Percentiles rank a stretch among this genome's conserved stretches.
Evolutionary conservation across 176 grass and related monocot genomes (phyloP).

Genomic region (Avena eriantha): DNA sequence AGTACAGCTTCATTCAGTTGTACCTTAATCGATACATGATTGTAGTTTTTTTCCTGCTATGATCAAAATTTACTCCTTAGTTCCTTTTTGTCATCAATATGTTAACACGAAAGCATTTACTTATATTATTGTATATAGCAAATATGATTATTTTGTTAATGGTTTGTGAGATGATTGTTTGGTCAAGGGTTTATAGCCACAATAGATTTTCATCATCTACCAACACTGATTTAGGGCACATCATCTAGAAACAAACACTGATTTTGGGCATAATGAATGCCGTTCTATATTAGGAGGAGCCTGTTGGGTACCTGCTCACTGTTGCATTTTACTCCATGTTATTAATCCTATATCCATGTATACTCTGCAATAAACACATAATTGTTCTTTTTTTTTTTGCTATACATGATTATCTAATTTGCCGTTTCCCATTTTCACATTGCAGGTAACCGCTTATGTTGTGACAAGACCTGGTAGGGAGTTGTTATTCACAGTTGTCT

Average conservation of each 20-base stretch:
- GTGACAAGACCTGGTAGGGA: conserved; percentile 95
- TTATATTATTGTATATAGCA: not conserved
- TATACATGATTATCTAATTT: conserved; percentile 5
- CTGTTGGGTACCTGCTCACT: not conserved
- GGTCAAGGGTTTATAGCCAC: not conserved
- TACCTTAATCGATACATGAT: not conserved
- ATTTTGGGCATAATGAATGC: not conserved
- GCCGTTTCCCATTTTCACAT: not conserved
- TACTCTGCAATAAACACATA: not conserved
- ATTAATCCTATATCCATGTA: conserved; percentile 14
- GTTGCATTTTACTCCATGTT: not conserved
- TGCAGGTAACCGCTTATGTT: conserved; percentile 89
- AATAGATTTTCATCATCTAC: not conserved
- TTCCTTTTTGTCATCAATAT: not conserved
- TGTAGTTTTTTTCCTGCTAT: not conserved
- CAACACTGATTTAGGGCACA: not conserved
- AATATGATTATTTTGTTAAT: conserved; percentile 23
- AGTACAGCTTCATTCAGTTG: not conserved
- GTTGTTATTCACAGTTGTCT: conserved; percentile 93
- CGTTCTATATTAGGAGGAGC: not conserved
- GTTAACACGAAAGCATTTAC: not conserved
- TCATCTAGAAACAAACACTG: not conserved
- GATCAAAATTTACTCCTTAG: not conserved
- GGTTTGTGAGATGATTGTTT: not conserved
- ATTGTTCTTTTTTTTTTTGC: not conserved